Base-by-base conservation (phyloP, 1,284 basidiomycete species). In the Boletus mariae region DNA sequence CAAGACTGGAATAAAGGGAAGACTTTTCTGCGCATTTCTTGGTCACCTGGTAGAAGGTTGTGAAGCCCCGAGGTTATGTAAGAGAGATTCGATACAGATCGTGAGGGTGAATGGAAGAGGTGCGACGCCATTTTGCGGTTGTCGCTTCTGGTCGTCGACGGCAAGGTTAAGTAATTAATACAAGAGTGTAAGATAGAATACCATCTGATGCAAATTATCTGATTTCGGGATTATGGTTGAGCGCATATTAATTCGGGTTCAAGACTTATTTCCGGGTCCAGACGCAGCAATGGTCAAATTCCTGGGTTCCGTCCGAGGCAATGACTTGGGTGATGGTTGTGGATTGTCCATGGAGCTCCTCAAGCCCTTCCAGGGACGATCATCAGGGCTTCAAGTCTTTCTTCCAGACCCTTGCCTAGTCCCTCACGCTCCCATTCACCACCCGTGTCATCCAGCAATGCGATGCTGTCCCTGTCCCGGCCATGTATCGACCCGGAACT, bases 371-470 rank as follows among this genome's bases (percentile, higher is more conserved):
- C 62, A 29, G 67, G 68, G 35, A 66, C 40, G 17, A 56, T 59
- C 67, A 76, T 74, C 53, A 81, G 67, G 32, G 73, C 70, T 58
- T 92, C 91, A 52, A 93, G 68, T 44, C 90, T 73, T 73, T 92
- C 90, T 69, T 90, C 91, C 42, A 93, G 68, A 0, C 91, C 91
- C 55, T 75, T 79, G 0, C 91, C 91, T 12, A 93, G 69, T 0
- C 90, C 91, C 61, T 92, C 87, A 6, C 90, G 75, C 59, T 89
- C 84, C 90, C 90, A 93, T 69, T 92, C 90, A 0, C 87, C 89
- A 29, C 86, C 85, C 4, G 77, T 69, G 57, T 83, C 84, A 61
- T 83, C 83, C 53, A 80, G 55, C 59, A 78, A 49, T 12, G 69
- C 71, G 43, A 75, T 68, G 45, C 71, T 73, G 51, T 76, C 75